These are phyloP conservation scores for Cladosporium sp. DNA, from an alignment of 2,329 filamentous ascomycete species.

Conservation along the genomic window DNA sequence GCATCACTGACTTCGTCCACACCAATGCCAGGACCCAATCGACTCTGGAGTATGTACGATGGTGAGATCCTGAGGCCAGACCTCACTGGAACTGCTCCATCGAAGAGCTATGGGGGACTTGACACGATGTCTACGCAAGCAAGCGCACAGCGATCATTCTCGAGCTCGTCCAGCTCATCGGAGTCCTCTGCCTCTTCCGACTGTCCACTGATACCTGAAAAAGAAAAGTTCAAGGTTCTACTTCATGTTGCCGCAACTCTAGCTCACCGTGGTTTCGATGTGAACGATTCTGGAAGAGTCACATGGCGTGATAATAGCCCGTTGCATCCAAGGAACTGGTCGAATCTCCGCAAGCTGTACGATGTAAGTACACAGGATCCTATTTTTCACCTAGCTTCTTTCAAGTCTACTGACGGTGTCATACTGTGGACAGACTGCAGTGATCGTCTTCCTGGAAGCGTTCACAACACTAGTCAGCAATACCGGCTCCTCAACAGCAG, in stretches of 20 bases:
- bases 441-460: conserved; percentile 26
- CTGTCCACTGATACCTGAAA: not conserved
- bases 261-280: conserved; percentile 5
- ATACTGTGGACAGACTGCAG: not conserved
- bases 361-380: conserved; percentile 6
- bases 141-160: not conserved
- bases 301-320: conserved; percentile 7
- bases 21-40: not conserved
- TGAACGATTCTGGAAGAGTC: not conserved
- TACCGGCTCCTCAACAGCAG: conserved; percentile 23
- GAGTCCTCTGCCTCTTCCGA: not conserved
- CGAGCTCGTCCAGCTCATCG: conserved; percentile 2
- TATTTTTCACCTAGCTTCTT: not conserved
- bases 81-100: not conserved
- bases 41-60: not conserved
- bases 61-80: not conserved
- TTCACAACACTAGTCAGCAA: conserved; percentile 27
- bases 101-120: not conserved
- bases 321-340: conserved; percentile 24
- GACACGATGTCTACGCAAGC: not conserved
- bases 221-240: not conserved
- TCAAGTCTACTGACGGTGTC: not conserved
- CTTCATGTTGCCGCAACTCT: conserved; percentile 1
- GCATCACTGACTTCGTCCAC: not conserved
- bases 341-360: conserved; percentile 19